Evolutionary conservation across 257 asterid species (phyloP).

Genomic region (Perilla frutescens): DNA sequence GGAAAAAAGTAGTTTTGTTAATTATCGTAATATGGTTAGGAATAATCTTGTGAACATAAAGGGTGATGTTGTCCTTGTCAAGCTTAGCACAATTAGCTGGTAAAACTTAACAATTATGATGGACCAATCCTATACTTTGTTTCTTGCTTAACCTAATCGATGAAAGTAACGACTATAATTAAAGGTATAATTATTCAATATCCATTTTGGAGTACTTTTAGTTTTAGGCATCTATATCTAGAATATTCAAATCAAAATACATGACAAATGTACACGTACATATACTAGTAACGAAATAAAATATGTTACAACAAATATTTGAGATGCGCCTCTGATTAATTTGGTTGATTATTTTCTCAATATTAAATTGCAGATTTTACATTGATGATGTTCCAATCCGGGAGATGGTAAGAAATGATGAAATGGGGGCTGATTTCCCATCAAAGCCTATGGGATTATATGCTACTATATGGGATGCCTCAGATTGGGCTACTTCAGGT

Average conservation of each 20-base stretch:
- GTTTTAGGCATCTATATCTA: not conserved
- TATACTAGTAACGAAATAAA: too few relatives aligned
- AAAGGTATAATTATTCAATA: conserved; percentile 29
- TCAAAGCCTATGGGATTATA: conserved; percentile 89
- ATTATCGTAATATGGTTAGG: conserved; percentile 27
- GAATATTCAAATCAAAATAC: too few relatives aligned
- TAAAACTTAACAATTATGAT: conserved; percentile 37
- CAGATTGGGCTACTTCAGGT: conserved; percentile 97
- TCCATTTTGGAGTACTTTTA: conserved; percentile 26
- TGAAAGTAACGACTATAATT: conserved; percentile 24
- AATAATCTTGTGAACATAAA: conserved; percentile 38
- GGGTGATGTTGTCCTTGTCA: conserved; percentile 44
- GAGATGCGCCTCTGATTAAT: too few relatives aligned
- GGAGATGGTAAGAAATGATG: conserved; percentile 63
- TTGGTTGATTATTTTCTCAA: not conserved
- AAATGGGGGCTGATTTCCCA: conserved; percentile 89
- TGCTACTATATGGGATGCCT: conserved; percentile 98
- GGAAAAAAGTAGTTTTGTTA: conserved; percentile 10
- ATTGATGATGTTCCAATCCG: conserved; percentile 82
- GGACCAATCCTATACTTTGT: conserved; percentile 36
- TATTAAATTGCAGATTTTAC: conserved; percentile 63
- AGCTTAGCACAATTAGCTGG: conserved; percentile 39
- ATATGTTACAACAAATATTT: too few relatives aligned
- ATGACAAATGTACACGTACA: too few relatives aligned
- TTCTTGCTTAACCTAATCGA: conserved; percentile 34